phyloP scores from a whole-genome alignment of 306 rosid genomes.

The Cucumis cinereus region DNA sequence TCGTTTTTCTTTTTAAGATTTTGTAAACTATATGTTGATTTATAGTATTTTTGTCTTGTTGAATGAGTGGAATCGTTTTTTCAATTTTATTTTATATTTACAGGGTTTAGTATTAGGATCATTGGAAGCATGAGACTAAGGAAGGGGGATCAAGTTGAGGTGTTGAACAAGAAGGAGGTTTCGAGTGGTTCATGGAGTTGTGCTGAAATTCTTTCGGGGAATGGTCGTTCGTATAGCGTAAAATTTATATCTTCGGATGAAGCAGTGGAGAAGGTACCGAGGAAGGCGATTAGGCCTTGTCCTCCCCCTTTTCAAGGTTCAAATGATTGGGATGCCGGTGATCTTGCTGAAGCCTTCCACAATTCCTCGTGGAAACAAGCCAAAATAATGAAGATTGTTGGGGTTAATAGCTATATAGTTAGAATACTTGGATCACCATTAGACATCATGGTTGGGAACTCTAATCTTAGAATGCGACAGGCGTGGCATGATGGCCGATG shows the following conservation, averaged over 20 bases:
- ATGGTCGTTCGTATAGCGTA: constrained; percentile 48
- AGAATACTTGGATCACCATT: constrained; percentile 41
- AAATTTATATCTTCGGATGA: constrained; percentile 23
- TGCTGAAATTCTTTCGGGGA: constrained; percentile 49
- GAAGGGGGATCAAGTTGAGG: constrained; percentile 63
- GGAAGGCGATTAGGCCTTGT: constrained; percentile 58
- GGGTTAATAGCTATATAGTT: constrained; percentile 31
- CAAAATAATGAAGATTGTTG: constrained; percentile 21
- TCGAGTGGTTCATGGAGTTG: constrained; percentile 49
- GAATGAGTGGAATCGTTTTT: neutral
- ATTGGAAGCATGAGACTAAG: constrained; percentile 37
- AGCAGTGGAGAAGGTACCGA: constrained; percentile 33
- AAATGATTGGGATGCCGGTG: constrained; percentile 36
- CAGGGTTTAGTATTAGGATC: neutral
- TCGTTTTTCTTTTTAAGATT: neutral
- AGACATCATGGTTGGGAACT: constrained; percentile 30
- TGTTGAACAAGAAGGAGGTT: constrained; percentile 30
- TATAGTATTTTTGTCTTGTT: neutral
- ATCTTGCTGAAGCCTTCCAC: constrained; percentile 54
- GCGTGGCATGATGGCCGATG: constrained; percentile 53
- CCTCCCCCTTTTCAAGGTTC: constrained; percentile 30
- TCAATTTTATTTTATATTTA: neutral
- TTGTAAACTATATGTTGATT: neutral
- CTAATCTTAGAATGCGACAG: constrained; percentile 43
- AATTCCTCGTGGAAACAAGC: constrained; percentile 59